These are phyloP conservation scores for Hibiscus mutabilis DNA, from an alignment of 345 rosid genomes.

Conservation along the genomic window DNA sequence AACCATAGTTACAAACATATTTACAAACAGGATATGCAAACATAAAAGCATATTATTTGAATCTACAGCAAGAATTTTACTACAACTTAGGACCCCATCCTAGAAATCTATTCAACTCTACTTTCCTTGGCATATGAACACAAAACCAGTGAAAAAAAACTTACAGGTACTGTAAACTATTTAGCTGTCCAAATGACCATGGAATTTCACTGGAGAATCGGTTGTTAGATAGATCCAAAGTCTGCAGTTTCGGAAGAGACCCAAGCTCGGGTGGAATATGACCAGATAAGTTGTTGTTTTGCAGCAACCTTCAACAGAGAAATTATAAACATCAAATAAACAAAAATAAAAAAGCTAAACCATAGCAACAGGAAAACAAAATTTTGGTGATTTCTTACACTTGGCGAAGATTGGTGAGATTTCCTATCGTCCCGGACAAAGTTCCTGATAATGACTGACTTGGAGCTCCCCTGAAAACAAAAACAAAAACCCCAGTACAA, in stretches of 20 bases:
- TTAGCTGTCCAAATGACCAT: constrained; percentile 45
- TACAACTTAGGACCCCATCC: not conserved
- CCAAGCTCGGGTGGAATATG: constrained; percentile 67
- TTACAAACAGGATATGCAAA: not conserved
- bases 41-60: not conserved
- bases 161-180: constrained; percentile 68
- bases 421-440: constrained; percentile 57
- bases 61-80: not conserved
- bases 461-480: constrained; percentile 66
- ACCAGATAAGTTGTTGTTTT: constrained; percentile 85
- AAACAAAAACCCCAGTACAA: not conserved
- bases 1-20: constrained; percentile 1
- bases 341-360: not conserved
- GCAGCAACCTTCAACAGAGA: constrained; percentile 53
- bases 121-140: constrained; percentile 10
- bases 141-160: constrained; percentile 13
- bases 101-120: no score
- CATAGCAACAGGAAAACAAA: not conserved
- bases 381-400: constrained; percentile 42
- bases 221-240: constrained; percentile 85
- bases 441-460: constrained; percentile 89
- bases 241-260: constrained; percentile 58
- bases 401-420: constrained; percentile 89
- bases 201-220: constrained; percentile 60
- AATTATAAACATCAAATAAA: constrained; percentile 8